Evolutionary conservation across 2,329 filamentous ascomycete genomes (phyloP).

Genomic region (Annulohypoxylon truncatum): DNA sequence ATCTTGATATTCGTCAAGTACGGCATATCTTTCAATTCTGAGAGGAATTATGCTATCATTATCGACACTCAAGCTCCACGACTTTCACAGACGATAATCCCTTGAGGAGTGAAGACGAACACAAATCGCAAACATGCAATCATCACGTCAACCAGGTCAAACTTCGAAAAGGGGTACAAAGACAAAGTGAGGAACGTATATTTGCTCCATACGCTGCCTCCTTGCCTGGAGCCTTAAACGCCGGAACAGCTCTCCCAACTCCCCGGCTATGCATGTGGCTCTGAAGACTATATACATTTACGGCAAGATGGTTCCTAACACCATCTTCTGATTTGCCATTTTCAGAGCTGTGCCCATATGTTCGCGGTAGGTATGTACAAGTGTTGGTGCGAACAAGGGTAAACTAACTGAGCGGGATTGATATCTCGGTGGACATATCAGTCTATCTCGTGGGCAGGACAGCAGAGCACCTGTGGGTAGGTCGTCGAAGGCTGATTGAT

Average conservation of each 20-base stretch:
- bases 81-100: not conserved
- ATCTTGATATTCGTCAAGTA: not conserved
- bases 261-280: constrained; percentile 45
- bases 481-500: constrained; percentile 1
- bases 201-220: constrained; percentile 32
- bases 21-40: not conserved
- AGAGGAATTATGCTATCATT: not conserved
- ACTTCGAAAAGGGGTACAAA: not conserved
- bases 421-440: constrained; percentile 6
- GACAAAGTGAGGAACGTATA: constrained; percentile 23
- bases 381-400: constrained; percentile 20
- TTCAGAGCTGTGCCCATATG: constrained; percentile 29
- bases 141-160: constrained; percentile 7
- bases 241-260: constrained; percentile 34
- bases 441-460: constrained; percentile 11
- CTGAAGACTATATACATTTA: constrained; percentile 41
- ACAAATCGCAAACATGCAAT: constrained; percentile 1
- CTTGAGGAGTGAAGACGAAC: not conserved
- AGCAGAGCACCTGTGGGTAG: not conserved
- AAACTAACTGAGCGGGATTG: constrained; percentile 13
- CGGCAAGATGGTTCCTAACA: constrained; percentile 35
- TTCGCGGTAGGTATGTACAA: constrained; percentile 45
- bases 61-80: not conserved
- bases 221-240: constrained; percentile 18
- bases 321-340: constrained; percentile 16